These are phyloP conservation scores for Theileria sp. DNA, from an alignment of 169 alveolate species.

Conservation along the genomic window DNA sequence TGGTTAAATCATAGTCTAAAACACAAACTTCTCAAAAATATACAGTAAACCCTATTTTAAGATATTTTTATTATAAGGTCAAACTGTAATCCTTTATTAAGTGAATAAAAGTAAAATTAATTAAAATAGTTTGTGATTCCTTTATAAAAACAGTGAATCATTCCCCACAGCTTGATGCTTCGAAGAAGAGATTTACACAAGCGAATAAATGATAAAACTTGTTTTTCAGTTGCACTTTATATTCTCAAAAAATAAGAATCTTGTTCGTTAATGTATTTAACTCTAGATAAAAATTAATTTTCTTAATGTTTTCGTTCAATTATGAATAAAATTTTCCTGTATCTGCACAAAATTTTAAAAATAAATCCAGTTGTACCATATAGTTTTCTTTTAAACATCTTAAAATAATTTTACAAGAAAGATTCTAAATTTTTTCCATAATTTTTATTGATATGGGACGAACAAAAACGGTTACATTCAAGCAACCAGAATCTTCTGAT, in stretches of 20 bases:
- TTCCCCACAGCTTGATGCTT: neutral
- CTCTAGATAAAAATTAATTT: neutral
- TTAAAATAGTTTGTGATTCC: neutral
- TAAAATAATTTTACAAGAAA: neutral
- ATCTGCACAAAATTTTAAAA: neutral
- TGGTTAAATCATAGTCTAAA: neutral
- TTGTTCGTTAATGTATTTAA: neutral
- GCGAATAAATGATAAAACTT: neutral
- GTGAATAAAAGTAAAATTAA: neutral
- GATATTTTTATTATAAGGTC: neutral
- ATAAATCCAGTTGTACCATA: neutral
- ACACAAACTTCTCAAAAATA: neutral
- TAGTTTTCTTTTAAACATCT: neutral
- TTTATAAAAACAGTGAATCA: neutral
- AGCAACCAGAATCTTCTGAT: slow-evolving; percentile 1
- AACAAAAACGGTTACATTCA: slow-evolving; percentile 2
- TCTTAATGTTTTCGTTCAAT: neutral
- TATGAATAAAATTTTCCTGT: neutral
- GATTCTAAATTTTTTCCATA: neutral
- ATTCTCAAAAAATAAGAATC: neutral
- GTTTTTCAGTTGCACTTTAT: neutral
- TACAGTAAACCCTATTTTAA: neutral
- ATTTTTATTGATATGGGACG: neutral
- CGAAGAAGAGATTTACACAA: slow-evolving; percentile 5
- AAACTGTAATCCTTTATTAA: neutral